Conservation (phyloP, 192 early-diverging fungal species). For the Dissophora ornata region DNA sequence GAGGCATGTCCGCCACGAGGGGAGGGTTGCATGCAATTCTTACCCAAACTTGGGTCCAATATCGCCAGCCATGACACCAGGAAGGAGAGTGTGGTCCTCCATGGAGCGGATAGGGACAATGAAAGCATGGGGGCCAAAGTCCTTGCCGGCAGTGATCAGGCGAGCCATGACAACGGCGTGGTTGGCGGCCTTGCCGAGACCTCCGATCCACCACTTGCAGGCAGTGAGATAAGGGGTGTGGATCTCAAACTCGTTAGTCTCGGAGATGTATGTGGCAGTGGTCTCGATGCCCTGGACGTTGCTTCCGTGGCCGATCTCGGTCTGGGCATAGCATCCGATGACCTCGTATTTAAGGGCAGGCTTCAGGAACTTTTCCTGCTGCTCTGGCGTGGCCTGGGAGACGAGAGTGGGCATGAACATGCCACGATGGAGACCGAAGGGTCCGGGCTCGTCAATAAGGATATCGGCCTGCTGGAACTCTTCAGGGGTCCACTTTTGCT, state of each 20-base stretch:
- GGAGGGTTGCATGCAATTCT: too few relatives aligned
- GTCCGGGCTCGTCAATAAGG: constrained; percentile 71
- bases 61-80: constrained; percentile 87
- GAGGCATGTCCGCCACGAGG: too few relatives aligned
- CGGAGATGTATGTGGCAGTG: constrained; percentile 83
- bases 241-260: constrained; percentile 89
- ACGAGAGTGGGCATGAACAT: constrained; percentile 89
- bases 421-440: constrained; percentile 76
- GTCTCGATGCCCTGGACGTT: constrained; percentile 95
- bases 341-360: constrained; percentile 79
- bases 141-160: constrained; percentile 78
- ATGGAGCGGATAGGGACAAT: constrained; percentile 83
- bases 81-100: constrained; percentile 76
- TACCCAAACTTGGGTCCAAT: constrained; percentile 90
- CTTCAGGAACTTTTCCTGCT: constrained; percentile 80
- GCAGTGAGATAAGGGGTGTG: constrained; percentile 82
- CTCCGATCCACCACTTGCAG: constrained; percentile 91
- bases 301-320: constrained; percentile 82
- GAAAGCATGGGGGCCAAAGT: constrained; percentile 83
- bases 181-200: constrained; percentile 80
- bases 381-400: constrained; percentile 80
- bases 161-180: constrained; percentile 91
- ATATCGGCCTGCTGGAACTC: constrained; percentile 62
- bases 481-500: constrained; percentile 67
- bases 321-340: constrained; percentile 90